phyloP scores from a whole-genome alignment of 441 rosid genomes.

The Aquilaria agallochum region DNA sequence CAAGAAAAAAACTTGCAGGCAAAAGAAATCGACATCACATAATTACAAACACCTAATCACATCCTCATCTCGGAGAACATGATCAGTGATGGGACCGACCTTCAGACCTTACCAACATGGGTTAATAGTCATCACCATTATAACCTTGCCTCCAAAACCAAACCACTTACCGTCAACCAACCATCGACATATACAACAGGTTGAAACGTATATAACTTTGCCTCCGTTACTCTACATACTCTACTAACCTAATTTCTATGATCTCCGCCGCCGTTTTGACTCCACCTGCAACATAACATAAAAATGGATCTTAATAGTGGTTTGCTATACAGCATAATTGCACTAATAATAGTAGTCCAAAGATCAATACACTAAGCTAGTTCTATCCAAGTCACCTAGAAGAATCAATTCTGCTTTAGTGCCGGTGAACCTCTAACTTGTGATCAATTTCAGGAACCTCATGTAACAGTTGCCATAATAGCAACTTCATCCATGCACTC shows the following conservation, averaged over 20 bases:
- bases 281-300: constrained; percentile 51
- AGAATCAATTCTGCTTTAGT: too few relatives aligned
- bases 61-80: constrained; percentile 17
- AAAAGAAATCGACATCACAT: constrained; percentile 17
- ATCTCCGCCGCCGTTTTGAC: constrained; percentile 64
- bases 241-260: constrained; percentile 19
- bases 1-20: constrained; percentile 4
- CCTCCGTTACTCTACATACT: constrained; percentile 24
- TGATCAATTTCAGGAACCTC: too few relatives aligned
- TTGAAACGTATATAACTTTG: constrained; percentile 12
- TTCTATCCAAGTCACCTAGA: neutral
- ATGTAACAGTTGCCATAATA: too few relatives aligned
- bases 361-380: neutral
- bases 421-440: too few relatives aligned
- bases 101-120: constrained; percentile 28
- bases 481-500: too few relatives aligned
- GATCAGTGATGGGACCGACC: constrained; percentile 10
- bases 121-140: too few relatives aligned
- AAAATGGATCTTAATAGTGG: neutral
- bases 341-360: neutral
- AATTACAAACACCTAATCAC: constrained; percentile 27
- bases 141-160: constrained; percentile 8
- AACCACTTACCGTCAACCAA: constrained; percentile 22
- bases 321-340: neutral
- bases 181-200: constrained; percentile 17